Base-by-base conservation (phyloP, 768 basidiomycete genomes). In the Pisolithus sp. region DNA sequence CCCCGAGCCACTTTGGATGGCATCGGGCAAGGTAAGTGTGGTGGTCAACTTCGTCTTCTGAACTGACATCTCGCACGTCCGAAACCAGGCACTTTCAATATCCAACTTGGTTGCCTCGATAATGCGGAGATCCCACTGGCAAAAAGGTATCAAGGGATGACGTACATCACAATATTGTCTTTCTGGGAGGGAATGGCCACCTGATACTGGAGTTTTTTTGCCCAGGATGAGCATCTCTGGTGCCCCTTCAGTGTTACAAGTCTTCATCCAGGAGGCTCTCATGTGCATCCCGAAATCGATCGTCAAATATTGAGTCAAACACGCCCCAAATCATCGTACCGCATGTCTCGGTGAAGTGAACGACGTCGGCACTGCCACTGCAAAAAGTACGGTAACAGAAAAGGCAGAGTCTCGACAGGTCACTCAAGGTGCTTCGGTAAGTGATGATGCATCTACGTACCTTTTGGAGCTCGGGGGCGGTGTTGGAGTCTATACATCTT, bases 1-100 rank as follows among this genome's bases (percentile, higher is more conserved):
- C n/a, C 76, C 28, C 73, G 74, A 4, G 74, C 73, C 3, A 73
- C 76, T 5, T 55, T 80, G 49, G 79, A 79, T 63, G 72, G 76
- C 15, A 75, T 80, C 48, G 79, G 76, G 8, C 68, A 73, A 61
- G 76, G 78, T 76, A 62, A 7, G 50, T 34, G 26, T 24, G 1
- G 15, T 4, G 13, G 26, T 30, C 21, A 39, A 17, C 13, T 5
- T 9, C 30, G 24, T 18, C 47, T 21, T 9, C 10, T 31, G 20
- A 4, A 2, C 30, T 38, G 12, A 51, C 15, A 6, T 20, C 31
- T 18, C 18, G 26, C 30, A 17, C 2, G n/a, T 28, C 48, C 24
- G 12, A 10, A n/a, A 44, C 18, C 28, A 67, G 78, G 73, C 47
- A 76, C 76, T 38, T 80, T 80, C 54, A 78, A 78, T 49, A 72